Evolutionary conservation across 192 early-diverging fungal genomes (phyloP), one percentile per base, ranked within the genome.

Genomic region (Coemansia umbellata): DNA sequence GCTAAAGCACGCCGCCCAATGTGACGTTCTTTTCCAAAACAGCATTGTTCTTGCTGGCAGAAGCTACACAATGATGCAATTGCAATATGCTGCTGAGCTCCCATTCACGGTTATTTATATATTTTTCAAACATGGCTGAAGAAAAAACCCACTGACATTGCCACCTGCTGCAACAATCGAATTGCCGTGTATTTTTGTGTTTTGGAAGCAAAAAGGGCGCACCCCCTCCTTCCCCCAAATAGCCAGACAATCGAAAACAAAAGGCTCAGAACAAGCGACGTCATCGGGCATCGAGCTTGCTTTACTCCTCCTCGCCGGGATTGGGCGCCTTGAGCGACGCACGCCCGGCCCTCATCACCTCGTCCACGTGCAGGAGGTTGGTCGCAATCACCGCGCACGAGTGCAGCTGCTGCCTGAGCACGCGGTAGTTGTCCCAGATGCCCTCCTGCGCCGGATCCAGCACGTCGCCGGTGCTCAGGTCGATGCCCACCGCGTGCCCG

Each of bases 361-460:
- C 95, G 78, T 99, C 97, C 1, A 99, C 95, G 19, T 98, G 80
- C 53, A 99, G 80, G 66, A 99, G 84, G 78, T 99, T 99, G 59
- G 89, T 90, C 3, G 94, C 94, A 75, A 99, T 97, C n/a, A 97
- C 95, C 35, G 97, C 82, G 53, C 89, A 92, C 61, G 92, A 95
- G 68, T 97, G 90, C 45, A 99, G 80, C 90, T 97, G 87, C 69
- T 97, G 91, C 28, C 93, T 83, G 53, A 92, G 80, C 36, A 99
- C 97, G 35, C 95, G 88, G 82, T 97, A 97, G 81, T 98, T 98
- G 70, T 98, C 93, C 91, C 91, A 97, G 50, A 99, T 91, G 37
- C 97, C 97, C 66, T 97, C 91, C 32, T 85, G 66, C 41, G 82
- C 71, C 2, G 97, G 97, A 56, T 99, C 94, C 66, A 94, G 66